phyloP scores from a whole-genome alignment of 345 rosid genomes.

The Euclidium syriacum region DNA sequence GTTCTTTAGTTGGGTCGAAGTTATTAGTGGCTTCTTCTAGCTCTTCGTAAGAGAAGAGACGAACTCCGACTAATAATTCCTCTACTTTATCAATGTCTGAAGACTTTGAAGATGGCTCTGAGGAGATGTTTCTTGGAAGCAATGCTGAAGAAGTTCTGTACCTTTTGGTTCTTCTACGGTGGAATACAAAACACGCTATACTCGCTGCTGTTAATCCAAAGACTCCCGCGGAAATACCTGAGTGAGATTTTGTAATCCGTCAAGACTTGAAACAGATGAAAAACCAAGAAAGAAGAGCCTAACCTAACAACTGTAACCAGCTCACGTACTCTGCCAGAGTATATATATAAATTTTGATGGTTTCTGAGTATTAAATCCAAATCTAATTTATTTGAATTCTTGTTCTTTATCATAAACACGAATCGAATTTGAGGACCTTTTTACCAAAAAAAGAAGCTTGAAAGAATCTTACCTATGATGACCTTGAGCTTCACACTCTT shows the following conservation, averaged over 20 bases:
- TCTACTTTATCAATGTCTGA: constrained; percentile 44
- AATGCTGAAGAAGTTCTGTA: constrained; percentile 27
- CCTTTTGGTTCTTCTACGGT: constrained; percentile 26
- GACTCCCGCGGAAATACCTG: constrained; percentile 29
- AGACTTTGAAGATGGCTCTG: constrained; percentile 36
- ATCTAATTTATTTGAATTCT: not conserved
- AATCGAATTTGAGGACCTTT: not conserved
- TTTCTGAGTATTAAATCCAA: not conserved
- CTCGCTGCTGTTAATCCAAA: constrained; percentile 19
- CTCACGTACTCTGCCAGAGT: not conserved
- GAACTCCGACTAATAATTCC: constrained; percentile 36
- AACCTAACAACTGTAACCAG: not conserved
- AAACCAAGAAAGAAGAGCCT: not conserved
- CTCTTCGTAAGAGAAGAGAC: constrained; percentile 52
- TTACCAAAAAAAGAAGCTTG: not conserved
- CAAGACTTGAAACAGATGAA: not conserved
- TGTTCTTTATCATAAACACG: not conserved
- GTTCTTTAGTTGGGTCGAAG: constrained; percentile 64
- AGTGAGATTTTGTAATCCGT: not conserved
- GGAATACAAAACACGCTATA: constrained; percentile 7
- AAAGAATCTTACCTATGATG: constrained; percentile 25
- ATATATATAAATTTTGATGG: not conserved
- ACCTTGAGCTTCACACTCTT: not conserved
- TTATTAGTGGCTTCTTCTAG: constrained; percentile 66
- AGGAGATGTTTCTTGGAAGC: constrained; percentile 35